Evolutionary conservation across 202 grass and related monocot genomes (phyloP).

Genomic region (Eragrostis tef): DNA sequence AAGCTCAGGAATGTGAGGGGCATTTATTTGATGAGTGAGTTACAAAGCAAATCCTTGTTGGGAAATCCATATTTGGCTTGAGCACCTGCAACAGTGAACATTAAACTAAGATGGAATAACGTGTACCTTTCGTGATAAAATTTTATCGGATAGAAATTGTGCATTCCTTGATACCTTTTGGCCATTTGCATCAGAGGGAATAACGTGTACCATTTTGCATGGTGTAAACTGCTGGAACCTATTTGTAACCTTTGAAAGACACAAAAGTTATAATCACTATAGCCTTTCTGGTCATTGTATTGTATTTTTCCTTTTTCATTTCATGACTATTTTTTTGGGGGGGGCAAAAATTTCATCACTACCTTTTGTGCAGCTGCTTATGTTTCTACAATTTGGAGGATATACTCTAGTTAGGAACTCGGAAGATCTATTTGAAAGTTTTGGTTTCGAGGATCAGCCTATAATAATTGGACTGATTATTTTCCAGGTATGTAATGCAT

Average conservation of each 20-base stretch:
- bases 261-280: background rate
- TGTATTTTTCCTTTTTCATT: background rate
- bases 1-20: background rate
- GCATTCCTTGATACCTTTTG: background rate
- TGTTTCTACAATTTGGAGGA: slow-evolving; percentile 99
- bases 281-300: slow-evolving; percentile 15
- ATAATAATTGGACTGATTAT: slow-evolving; percentile 93
- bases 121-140: background rate
- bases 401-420: slow-evolving; percentile 98
- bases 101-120: background rate
- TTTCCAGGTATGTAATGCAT: slow-evolving; percentile 70
- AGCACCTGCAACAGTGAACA: background rate
- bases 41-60: slow-evolving; percentile 9
- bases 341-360: slow-evolving; percentile 9
- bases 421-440: slow-evolving; percentile 97
- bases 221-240: background rate
- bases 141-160: slow-evolving; percentile 24
- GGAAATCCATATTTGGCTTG: slow-evolving; percentile 9
- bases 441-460: slow-evolving; percentile 86
- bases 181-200: background rate
- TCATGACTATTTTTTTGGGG: background rate
- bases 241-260: background rate
- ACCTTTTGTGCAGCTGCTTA: slow-evolving; percentile 71
- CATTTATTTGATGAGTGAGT: background rate
- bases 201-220: too few relatives aligned